Evolutionary conservation across 139 green algal genomes (phyloP), one percentile per base, ranked within the genome.

Genomic region (Tetraselmis chui): DNA sequence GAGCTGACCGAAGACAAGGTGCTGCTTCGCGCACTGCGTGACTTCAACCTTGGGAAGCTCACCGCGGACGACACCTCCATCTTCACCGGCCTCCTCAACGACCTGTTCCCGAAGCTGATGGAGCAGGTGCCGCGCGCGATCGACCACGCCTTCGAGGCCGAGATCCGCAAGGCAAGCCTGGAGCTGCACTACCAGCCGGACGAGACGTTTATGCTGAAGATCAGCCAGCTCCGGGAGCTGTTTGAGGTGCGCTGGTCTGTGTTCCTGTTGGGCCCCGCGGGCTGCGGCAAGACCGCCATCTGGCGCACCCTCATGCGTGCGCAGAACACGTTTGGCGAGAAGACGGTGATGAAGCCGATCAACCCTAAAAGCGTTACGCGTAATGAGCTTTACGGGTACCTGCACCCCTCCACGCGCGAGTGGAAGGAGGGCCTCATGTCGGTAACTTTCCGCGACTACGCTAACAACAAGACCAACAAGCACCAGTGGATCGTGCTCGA

Each of bases 401-500:
- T 97, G 83, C 91, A 96, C 87, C 93, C 91, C 1, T 77, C 87
- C 78, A 97, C 94, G 0, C 91, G 95, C 59, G 95, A 98, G 87
- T 98, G 95, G 95, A 95, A 96, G 84, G 95, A 98, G 87, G 95
- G 95, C 23, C 85, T 98, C n/a, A 90, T 98, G 82, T 92, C 84
- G 23, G 90, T 94, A 26, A 96, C 90, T 22, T 97, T 96, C 90
- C 91, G 94, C 78, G 92, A 96, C 89, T 93, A 95, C 87, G 88
- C 91, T 79, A 94, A 94, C 87, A 96, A 95, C 88, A 91, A 85
- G 31, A 90, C 86, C 78, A 92, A 92, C 87, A 91, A 93, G 83
- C 94, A 98, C 89, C 94, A 98, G 86, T 98, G 95, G 95, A 97
- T 98, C 81, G 93, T 98, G 78, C 90, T 98, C 76, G 95, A 98